Conservation (phyloP, 108 stramenopile genomes). For the Halocafeteria seosinensis region DNA sequence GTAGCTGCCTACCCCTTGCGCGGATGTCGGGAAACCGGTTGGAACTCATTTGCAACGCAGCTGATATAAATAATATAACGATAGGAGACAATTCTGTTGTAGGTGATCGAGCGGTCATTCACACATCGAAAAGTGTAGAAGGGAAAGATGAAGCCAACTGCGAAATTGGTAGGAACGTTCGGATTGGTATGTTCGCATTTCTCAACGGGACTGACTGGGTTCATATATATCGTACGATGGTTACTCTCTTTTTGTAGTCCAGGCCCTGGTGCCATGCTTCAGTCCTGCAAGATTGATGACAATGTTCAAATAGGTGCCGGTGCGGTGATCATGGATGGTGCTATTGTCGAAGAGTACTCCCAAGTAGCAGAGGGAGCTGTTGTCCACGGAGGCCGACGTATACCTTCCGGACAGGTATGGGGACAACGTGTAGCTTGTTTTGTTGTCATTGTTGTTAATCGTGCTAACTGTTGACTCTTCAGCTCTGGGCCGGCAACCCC, state of each 20-base stretch:
- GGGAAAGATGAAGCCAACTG: slow-evolving; percentile 28
- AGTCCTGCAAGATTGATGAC: slow-evolving; percentile 29
- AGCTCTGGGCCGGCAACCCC: slow-evolving; percentile 78
- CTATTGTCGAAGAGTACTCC: slow-evolving; percentile 19
- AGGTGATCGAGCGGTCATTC: slow-evolving; percentile 69
- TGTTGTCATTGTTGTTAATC: too few relatives aligned
- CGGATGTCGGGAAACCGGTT: not conserved
- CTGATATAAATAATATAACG: slow-evolving; percentile 52
- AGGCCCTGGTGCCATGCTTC: slow-evolving; percentile 46
- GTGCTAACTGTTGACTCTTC: too few relatives aligned
- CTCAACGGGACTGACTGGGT: slow-evolving; percentile 11
- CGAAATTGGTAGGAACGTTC: not conserved
- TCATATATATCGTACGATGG: slow-evolving; percentile 32
- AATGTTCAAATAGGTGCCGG: slow-evolving; percentile 64
- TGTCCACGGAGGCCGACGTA: slow-evolving; percentile 56
- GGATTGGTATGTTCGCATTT: not conserved
- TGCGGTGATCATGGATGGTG: slow-evolving; percentile 65
- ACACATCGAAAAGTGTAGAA: slow-evolving; percentile 33
- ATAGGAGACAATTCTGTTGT: slow-evolving; percentile 62
- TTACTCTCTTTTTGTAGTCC: slow-evolving; percentile 53
- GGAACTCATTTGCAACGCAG: not conserved
- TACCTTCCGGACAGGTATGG: slow-evolving; percentile 70
- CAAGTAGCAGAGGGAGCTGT: slow-evolving; percentile 60
- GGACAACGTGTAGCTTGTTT: too few relatives aligned
- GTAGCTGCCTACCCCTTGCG: not conserved